Evolutionary conservation across 2,329 filamentous ascomycete species (phyloP), one percentile per base, ranked within the genome.

Genomic region (Colletotrichum brevisporum): DNA sequence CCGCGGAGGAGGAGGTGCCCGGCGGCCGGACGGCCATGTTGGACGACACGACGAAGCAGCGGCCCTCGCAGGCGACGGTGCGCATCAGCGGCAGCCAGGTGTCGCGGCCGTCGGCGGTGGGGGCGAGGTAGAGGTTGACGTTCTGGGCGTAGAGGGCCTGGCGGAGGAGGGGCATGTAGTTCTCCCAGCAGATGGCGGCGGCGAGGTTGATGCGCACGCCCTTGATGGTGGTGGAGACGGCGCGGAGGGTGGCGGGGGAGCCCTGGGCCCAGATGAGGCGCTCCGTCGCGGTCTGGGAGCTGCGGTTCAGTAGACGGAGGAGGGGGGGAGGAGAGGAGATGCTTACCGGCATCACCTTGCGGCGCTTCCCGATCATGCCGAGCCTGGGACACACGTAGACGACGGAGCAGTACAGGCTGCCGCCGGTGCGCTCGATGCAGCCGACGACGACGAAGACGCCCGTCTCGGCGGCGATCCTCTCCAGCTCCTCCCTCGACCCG

Each of bases 131-230:
- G 13, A 98, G 82, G 78, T 97, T 97, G 75, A 98, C 90, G 76
- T 97, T 97, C 79, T 98, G 95, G 2, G 89, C 87, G 79, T 98
- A 98, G 45, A 98, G 85, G 16, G 90, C 87, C 77, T 97, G 92
- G 18, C 95, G 89, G 8, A 98, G 84, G 18, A 98, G 83, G 0
- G 95, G 95, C 94, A 97, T 98, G 82, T 95, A 97, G 79, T 93
- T 97, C 80, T 98, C 95, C 95, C 95, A 98, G 84, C 95, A 97
- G 73, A 98, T 97, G 4, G 94, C 95, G 3, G 92, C 90, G 0
- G 92, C 95, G 69, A 98, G 87, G 65, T 93, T 95, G 69, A 98
- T 82, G 71, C 89, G 90, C 2, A 94, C 88, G 57, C 94, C 94
- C 70, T 91, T 91, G 78, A 98, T 94, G 26, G 85, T 89, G 1